Evolutionary conservation across 176 grass and related monocot genomes (phyloP), one percentile per base, ranked within the genome.

Genomic region (Hsuehochloa calcarea): DNA sequence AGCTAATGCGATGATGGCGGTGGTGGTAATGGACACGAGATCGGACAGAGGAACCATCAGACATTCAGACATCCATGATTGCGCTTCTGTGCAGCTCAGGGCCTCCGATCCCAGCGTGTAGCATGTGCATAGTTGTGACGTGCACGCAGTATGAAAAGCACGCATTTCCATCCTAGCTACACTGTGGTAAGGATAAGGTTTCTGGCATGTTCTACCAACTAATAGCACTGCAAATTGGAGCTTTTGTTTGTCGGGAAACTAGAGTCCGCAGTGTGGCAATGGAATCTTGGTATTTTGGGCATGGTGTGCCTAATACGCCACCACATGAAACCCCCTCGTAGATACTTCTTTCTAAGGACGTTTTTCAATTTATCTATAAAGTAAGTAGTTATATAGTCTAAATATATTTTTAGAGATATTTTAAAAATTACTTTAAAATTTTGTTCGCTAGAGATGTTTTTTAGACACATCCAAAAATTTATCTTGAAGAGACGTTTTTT

Each of bases 11-110:
- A 11, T 25, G 20, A 7, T 17, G 70, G 8, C 19, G 46, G 5
- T 14, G 61, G 9, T 19, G 35, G 38, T 25, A 52, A 69, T 4
- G 56, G 72, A 66, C 79, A 72, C 1, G 37, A 25, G 77, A 76
- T 70, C 78, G 39, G 78, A 35, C 59, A 74, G 4, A 68, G 82
- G 51, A 80, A 50, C 31, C 79, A 54, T n/a, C 72, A 51, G 4
- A 47, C 45, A 47, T 47, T 47, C 46, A 47, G 46, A 51, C 59
- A 11, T 58, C 19, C 79, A 86, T 85, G 47, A 68, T 68, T 77
- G 71, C 70, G 62, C 47, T 41, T 72, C 64, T 62, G 71, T 59
- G 35, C 43, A 27, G 49, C 8, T 66, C 27, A 29, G 27, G 49
- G 61, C 46, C 46, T 41, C 67, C 56, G 12, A 47, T 41, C 39